These are phyloP conservation scores for Amborella trichopoda DNA, from an alignment of 164 flowering plant genomes.

Conservation along the genomic window DNA sequence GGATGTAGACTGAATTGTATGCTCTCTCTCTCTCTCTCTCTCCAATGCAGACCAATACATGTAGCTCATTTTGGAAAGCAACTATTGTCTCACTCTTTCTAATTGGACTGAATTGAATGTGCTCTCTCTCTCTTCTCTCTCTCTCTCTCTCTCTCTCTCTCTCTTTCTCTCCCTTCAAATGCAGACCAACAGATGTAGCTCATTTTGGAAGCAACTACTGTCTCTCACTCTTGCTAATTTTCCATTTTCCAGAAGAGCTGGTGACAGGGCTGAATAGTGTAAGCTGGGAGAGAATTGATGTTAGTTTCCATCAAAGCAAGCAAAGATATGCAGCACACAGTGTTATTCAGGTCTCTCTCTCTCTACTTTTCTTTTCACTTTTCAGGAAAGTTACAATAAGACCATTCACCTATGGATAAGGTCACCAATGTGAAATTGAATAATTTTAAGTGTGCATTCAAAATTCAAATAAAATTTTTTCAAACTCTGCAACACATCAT, in stretches of 20 bases:
- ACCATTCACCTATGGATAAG: not conserved
- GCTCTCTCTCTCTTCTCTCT: too few species aligned
- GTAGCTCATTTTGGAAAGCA: too few species aligned
- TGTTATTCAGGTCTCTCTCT: constrained; percentile 68
- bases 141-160: too few species aligned
- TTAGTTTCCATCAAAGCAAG: constrained; percentile 76
- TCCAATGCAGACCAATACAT: too few species aligned
- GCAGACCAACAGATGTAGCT: too few species aligned
- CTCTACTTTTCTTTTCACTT: not conserved
- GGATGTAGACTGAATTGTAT: too few species aligned
- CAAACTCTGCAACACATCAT: not conserved
- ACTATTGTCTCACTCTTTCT: too few species aligned
- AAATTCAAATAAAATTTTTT: not conserved
- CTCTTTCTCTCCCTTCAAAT: too few species aligned
- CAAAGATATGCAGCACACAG: constrained; percentile 83
- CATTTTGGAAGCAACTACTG: not conserved
- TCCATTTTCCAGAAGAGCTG: constrained; percentile 51
- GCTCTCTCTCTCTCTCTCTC: too few species aligned
- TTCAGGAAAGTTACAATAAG: not conserved
- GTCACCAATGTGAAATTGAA: not conserved
- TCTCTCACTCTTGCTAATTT: too few species aligned
- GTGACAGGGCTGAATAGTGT: constrained; percentile 63
- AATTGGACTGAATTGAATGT: too few species aligned
- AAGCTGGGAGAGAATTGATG: constrained; percentile 95
- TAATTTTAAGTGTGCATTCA: not conserved